phyloP scores from a whole-genome alignment of 2,329 filamentous ascomycete genomes.

The Trichoderma arundinaceum region DNA sequence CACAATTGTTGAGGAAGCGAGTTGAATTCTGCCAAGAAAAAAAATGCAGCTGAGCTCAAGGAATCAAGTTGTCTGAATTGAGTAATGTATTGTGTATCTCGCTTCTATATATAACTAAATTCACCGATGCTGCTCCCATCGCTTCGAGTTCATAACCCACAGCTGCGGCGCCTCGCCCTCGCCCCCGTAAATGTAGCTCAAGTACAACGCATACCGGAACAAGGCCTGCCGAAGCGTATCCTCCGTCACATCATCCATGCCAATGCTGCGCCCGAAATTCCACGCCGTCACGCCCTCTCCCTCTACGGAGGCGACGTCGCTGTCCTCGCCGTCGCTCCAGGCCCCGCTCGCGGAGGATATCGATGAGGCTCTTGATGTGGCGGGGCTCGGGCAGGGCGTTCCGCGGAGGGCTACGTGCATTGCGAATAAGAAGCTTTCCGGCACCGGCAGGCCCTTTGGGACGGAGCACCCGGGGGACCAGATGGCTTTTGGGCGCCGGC shows the following conservation, averaged over 20 bases:
- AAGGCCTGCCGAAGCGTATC: slow-evolving; percentile 38
- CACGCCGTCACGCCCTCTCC: slow-evolving; percentile 34
- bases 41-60: no score
- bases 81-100: not conserved
- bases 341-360: not conserved
- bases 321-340: slow-evolving; percentile 31
- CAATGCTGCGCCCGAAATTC: slow-evolving; percentile 33
- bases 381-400: slow-evolving; percentile 33
- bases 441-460: slow-evolving; percentile 40
- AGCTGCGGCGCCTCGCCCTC: slow-evolving; percentile 40
- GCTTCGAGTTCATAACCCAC: slow-evolving; percentile 41
- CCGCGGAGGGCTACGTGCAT: slow-evolving; percentile 41
- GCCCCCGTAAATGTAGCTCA: slow-evolving; percentile 42
- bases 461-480: slow-evolving; percentile 47
- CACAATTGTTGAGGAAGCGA: no score
- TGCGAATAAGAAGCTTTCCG: slow-evolving; percentile 43
- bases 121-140: slow-evolving; percentile 30
- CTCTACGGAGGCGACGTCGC: not conserved
- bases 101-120: not conserved
- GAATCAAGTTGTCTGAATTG: no score
- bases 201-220: slow-evolving; percentile 46
- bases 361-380: not conserved
- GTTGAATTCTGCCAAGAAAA: no score
- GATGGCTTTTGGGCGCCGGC: slow-evolving; percentile 38
- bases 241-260: slow-evolving; percentile 37